Conservation (phyloP, 805 yeast species). For the Barnettozyma vustinii region DNA sequence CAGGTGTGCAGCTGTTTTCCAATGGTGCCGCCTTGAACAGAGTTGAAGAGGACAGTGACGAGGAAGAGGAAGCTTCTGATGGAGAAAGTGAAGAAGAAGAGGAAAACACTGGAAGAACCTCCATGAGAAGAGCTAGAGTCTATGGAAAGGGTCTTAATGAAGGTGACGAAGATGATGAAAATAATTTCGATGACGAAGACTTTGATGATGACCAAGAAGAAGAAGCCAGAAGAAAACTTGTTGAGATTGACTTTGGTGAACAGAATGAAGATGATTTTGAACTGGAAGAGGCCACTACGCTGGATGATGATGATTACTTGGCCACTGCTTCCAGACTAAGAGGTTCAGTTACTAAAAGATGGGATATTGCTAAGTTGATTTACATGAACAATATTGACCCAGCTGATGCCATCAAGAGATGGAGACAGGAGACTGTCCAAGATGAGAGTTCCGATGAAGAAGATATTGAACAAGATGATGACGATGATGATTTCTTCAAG, state of each 20-base stretch:
- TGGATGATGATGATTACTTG: conserved; percentile 35
- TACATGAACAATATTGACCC: conserved; percentile 79
- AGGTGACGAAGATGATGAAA: conserved; percentile 40
- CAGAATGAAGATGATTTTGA: conserved; percentile 30
- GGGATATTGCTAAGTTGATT: conserved; percentile 78
- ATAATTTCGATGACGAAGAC: conserved; percentile 33
- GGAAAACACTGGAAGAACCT: conserved; percentile 53
- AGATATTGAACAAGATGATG: conserved; percentile 40
- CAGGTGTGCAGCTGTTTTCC: conserved; percentile 73
- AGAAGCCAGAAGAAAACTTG: conserved; percentile 35
- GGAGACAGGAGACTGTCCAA: conserved; percentile 53
- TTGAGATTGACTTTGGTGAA: conserved; percentile 43
- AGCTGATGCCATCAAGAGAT: conserved; percentile 61
- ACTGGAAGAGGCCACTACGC: conserved; percentile 49
- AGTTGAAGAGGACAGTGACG: conserved; percentile 37
- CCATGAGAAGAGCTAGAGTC: conserved; percentile 56
- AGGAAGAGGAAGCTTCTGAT: conserved; percentile 31
- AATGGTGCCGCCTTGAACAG: conserved; percentile 46
- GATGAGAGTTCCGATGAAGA: conserved; percentile 41
- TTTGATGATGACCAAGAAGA: conserved; percentile 31
- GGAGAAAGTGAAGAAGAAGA: conserved; percentile 31
- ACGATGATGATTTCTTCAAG: conserved; percentile 53
- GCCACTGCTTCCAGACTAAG: conserved; percentile 56
- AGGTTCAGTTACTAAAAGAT: conserved; percentile 46
- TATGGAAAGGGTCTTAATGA: conserved; percentile 49